A percentile compares a stretch with the other conserved stretches of the same genome.
Conservation (phyloP, 2,329 filamentous ascomycete genomes). For the Aspergillus ruber region DNA sequence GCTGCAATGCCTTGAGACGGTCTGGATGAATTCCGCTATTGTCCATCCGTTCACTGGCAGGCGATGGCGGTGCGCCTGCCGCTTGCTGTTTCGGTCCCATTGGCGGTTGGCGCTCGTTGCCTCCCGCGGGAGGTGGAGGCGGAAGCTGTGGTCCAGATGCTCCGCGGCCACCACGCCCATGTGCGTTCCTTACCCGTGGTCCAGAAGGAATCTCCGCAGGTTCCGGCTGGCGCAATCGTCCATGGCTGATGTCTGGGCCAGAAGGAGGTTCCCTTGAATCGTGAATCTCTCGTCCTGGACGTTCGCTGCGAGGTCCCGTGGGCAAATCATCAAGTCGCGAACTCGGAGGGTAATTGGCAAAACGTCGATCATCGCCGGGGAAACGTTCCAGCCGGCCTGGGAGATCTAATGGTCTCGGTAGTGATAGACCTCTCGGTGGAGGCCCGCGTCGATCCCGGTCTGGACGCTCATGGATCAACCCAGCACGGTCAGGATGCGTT, state of each 20-base stretch:
- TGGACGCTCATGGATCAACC: slow-evolving; percentile 26
- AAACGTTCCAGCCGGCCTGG: slow-evolving; percentile 33
- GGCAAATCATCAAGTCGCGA: slow-evolving; percentile 43
- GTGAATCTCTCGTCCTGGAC: slow-evolving; percentile 23
- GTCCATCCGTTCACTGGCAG: slow-evolving; percentile 28
- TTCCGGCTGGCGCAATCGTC: slow-evolving; percentile 39
- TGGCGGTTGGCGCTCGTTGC: slow-evolving; percentile 36
- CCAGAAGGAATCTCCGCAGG: slow-evolving; percentile 47
- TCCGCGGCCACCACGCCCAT: slow-evolving; percentile 32
- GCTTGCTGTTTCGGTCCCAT: slow-evolving; percentile 37
- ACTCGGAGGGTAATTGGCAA: slow-evolving; percentile 17
- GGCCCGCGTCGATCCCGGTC: slow-evolving; percentile 30
- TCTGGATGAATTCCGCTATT: slow-evolving; percentile 49
- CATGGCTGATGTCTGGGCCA: slow-evolving; percentile 40
- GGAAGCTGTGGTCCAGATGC: slow-evolving; percentile 14
- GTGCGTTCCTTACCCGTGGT: slow-evolving; percentile 41
- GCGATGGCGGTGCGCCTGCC: slow-evolving; percentile 23
- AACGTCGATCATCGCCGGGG: slow-evolving; percentile 29
- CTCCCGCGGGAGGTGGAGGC: slow-evolving; percentile 12
- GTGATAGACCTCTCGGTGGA: slow-evolving; percentile 19
- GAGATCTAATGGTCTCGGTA: slow-evolving; percentile 20
- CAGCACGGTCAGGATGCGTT: slow-evolving; percentile 28
- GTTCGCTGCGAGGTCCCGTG: slow-evolving; percentile 47
- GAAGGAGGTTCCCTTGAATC: slow-evolving; percentile 34
- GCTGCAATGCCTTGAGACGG: slow-evolving; percentile 42